Base-by-base conservation (phyloP, 2,329 filamentous ascomycete species). In the Trichocomaceae sp. region DNA sequence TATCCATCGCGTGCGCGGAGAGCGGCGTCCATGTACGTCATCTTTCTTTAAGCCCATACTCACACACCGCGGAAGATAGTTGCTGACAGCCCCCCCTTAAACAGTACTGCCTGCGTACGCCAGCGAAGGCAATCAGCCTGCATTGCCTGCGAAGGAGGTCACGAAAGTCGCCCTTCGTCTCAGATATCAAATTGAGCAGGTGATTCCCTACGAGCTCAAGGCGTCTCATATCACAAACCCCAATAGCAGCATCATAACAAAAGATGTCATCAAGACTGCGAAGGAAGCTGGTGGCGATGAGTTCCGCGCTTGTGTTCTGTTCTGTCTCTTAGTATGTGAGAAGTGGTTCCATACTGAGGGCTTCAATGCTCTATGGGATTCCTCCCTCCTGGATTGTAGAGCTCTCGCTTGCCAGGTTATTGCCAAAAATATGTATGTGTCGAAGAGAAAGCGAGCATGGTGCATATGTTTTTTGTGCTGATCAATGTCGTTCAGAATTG, bases 121-220 rank as follows among this genome's bases (percentile, higher is more conserved):
- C 23, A 61, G 62, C 41, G 75, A 77, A 33, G 60, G 71, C 42
- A 57, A 68, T 20, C 61, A 83, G 42, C 84, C 88, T 10, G 83
- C 87, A 26, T 84, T 92, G 35, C 82, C 88, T 1, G 79, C 91
- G 12, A 78, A 81, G 57, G 86, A 93, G 64, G 91, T 96, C 58
- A 96, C 92, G 58, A 91, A 91, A 68, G 80, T 95, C 54, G 92
- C 91, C 23, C 81, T 99, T 15, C 88, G 90, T 55, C 78, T 99
- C 60, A 95, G 92, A 64, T 90, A 95, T 68, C 84, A 96, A 62
- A 84, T 99, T 64, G 90, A 96, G 72, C 83, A 90, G 68, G 86
- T 90, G 54, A 83, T 99, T 23, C 88, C 92, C 1, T 96, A 89
- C 75, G 93, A 99, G 71, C 79, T 99, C 39, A 86, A 93, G 56